Evolutionary conservation across 2,329 filamentous ascomycete species (phyloP), one percentile per base, ranked within the genome.

Genomic region (Claviceps purpurea): DNA sequence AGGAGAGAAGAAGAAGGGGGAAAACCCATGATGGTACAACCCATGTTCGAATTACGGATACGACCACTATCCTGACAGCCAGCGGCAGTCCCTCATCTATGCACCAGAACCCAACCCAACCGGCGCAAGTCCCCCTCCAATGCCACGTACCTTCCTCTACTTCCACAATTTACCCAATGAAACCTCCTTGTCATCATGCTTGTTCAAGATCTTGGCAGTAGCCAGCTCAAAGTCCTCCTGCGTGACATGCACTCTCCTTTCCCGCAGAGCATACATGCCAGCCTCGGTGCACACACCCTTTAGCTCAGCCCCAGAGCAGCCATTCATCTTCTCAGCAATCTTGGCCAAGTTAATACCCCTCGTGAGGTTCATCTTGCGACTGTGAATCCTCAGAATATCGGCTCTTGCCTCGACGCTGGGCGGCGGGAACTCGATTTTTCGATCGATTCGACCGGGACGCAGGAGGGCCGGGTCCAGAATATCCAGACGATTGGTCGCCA

Each of bases 261-360:
- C 93, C 61, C 93, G 84, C 58, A 98, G 77, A 14, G 93, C 93
- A 66, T 93, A 98, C 93, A 98, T 98, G 62, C 93, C 93, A 2
- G 93, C 89, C 71, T 98, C 93, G 46, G 93, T 98, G 69, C 93
- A 98, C 47, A 98, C 93, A 74, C 93, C 93, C 81, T 98, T 98
- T 61, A 98, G 73, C 72, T 98, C 93, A 51, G 93, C 93, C 55
- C 93, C 93, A 3, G 90, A 96, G 71, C 93, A 98, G 50, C 93
- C 93, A 64, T 96, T 96, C 93, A 98, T 98, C 81, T 97, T 97
- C 77, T 98, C 93, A 34, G 93, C 93, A 62, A 97, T 95, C 82
- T 98, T 98, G 63, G 81, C 95, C 58, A 98, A 75, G 72, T 98
- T 95, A 74, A 98, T 97, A 50, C 93, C 93, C 64, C 93, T 82